phyloP scores from a whole-genome alignment of 2,329 filamentous ascomycete genomes.

The Tolypocladium ovalisporum region DNA sequence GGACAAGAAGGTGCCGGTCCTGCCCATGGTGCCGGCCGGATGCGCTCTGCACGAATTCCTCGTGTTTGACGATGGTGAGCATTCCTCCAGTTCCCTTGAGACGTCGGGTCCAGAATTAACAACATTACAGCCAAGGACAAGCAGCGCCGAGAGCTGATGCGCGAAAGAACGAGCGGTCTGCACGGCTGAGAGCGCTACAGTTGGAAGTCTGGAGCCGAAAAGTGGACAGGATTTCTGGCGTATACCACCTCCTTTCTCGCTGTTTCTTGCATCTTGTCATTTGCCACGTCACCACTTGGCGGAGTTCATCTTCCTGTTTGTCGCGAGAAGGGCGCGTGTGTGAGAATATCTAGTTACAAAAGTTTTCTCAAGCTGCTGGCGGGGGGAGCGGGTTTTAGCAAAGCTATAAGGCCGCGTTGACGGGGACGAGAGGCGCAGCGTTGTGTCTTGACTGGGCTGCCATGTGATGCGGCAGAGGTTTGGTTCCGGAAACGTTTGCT shows the following conservation, averaged over 20 bases:
- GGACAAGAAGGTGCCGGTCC: slow-evolving; percentile 85
- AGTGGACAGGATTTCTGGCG: neutral
- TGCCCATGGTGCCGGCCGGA: slow-evolving; percentile 92
- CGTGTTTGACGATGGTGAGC: slow-evolving; percentile 21
- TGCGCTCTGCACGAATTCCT: slow-evolving; percentile 87
- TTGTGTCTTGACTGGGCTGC: neutral
- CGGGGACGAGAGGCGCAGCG: neutral
- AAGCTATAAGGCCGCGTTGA: neutral
- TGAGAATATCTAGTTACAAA: neutral
- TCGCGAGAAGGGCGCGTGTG: neutral
- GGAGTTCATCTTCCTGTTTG: neutral
- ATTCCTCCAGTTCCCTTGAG: neutral
- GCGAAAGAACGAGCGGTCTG: slow-evolving; percentile 45
- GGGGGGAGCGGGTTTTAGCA: neutral
- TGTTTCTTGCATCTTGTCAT: neutral
- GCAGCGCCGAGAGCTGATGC: slow-evolving; percentile 56
- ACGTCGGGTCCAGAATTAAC: slow-evolving; percentile 21
- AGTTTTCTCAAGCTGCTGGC: neutral
- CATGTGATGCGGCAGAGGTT: neutral
- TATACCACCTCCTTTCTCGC: neutral
- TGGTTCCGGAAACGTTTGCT: neutral
- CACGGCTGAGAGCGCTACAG: slow-evolving; percentile 21
- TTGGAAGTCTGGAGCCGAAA: slow-evolving; percentile 15
- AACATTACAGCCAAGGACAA: slow-evolving; percentile 50
- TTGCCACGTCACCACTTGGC: neutral